These are phyloP conservation scores for Ichthyophthirius multifiliis DNA, from an alignment of 169 alveolate species.

Conservation along the genomic window DNA sequence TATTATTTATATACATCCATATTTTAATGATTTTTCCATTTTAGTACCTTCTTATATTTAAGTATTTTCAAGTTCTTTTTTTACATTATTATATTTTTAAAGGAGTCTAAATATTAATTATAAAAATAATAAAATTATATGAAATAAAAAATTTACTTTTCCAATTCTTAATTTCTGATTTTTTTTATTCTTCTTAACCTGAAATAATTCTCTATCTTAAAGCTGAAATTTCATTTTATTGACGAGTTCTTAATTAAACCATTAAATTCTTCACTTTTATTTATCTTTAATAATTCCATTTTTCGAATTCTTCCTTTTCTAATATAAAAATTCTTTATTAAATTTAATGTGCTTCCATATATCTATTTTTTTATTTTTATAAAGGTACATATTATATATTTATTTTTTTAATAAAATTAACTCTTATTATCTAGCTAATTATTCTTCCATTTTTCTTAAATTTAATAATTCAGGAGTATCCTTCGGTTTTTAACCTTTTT, in stretches of 20 bases:
- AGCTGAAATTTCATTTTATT: constrained; percentile 26
- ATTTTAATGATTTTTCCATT: constrained; percentile 17
- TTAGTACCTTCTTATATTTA: constrained; percentile 23
- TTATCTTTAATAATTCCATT: constrained; percentile 19
- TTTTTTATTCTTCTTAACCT: constrained; percentile 35
- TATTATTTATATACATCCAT: background rate
- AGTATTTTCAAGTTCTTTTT: constrained; percentile 28
- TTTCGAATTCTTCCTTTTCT: constrained; percentile 34
- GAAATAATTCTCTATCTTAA: constrained; percentile 12
- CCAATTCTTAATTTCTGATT: constrained; percentile 26
- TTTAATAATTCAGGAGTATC: constrained; percentile 32
- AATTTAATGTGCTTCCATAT: constrained; percentile 33
- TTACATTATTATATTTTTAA: constrained; percentile 32
- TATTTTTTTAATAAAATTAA: no score
- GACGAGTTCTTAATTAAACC: background rate
- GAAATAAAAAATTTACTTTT: background rate
- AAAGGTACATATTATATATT: no score
- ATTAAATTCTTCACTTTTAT: constrained; percentile 18
- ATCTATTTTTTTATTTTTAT: constrained; percentile 11
- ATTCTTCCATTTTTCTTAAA: constrained; percentile 37
- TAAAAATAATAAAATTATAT: background rate
- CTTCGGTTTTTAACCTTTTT: constrained; percentile 20
- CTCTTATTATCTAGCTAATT: constrained; percentile 37
- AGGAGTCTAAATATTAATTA: background rate
- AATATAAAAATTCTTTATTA: constrained; percentile 14